Conservation (phyloP, 768 basidiomycete genomes). For the Leccinum fibrillosum region DNA sequence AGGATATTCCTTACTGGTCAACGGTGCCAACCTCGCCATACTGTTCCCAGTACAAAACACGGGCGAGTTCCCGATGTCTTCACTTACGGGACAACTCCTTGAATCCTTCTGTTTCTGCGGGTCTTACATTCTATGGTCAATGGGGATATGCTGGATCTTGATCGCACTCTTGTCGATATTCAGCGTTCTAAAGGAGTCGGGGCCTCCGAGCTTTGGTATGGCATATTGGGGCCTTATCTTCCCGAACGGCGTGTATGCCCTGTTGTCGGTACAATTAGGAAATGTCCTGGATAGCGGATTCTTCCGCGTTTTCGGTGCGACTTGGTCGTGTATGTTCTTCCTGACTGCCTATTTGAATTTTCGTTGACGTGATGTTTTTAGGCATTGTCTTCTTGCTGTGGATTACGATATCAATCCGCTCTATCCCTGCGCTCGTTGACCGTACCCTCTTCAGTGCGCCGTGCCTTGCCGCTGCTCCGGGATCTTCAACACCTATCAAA, state of each 20-base stretch:
- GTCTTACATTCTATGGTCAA: slow-evolving; percentile 51
- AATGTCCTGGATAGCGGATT: slow-evolving; percentile 45
- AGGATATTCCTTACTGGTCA: slow-evolving; percentile 42
- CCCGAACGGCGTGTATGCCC: slow-evolving; percentile 51
- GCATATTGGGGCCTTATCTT: slow-evolving; percentile 56
- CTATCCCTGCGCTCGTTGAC: slow-evolving; percentile 43
- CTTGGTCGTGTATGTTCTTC: slow-evolving; percentile 45
- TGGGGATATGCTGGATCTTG: slow-evolving; percentile 51
- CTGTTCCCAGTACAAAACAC: slow-evolving; percentile 32
- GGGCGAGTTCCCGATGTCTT: slow-evolving; percentile 31
- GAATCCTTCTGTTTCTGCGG: slow-evolving; percentile 43
- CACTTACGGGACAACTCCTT: slow-evolving; percentile 39
- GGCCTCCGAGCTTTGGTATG: slow-evolving; percentile 40
- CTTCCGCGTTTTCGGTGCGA: slow-evolving; percentile 51
- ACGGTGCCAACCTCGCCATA: slow-evolving; percentile 36
- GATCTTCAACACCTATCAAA: background rate
- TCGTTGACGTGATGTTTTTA: slow-evolving; percentile 11
- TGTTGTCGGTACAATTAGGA: slow-evolving; percentile 49
- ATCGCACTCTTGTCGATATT: slow-evolving; percentile 42
- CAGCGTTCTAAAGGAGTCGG: slow-evolving; percentile 28
- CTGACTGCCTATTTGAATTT: background rate
- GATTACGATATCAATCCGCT: slow-evolving; percentile 38
- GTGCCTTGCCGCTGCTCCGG: slow-evolving; percentile 31
- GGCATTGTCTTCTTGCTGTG: slow-evolving; percentile 43
- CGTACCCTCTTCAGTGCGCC: slow-evolving; percentile 48